Base-by-base conservation (phyloP, 257 asterid genomes). In the Plantago elongata region DNA sequence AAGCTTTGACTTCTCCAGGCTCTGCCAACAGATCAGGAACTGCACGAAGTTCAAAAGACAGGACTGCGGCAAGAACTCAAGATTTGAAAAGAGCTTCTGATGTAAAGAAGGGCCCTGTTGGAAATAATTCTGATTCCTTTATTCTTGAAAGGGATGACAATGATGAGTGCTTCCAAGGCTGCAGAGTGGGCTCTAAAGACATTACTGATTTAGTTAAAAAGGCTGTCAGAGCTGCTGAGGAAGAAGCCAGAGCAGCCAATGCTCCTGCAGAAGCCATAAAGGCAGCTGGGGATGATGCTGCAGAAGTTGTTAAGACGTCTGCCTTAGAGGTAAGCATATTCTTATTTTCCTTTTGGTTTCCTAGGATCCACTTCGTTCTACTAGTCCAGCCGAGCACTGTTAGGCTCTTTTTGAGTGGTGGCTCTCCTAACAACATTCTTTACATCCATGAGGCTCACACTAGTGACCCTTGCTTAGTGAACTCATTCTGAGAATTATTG, bases 241-340 rank as follows among this genome's bases (percentile, higher is more conserved):
- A 95, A 56, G 99, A 93, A 84, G 99, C 99, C 54, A 81, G 87
- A 81, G 75, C 85, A 44, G 97, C 92, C 69, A 78, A 83, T 77
- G 99, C 99, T 84, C 95, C 95, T 66, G 77, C 77, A 18, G 81
- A 74, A 68, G 99, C 99, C 60, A 71, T 93, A 63, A 80, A 69
- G 82, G 87, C 96, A 49, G 99, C 95, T 55, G 97, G 96, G 55
- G 99, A 93, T 76, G 97, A 81, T 82, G 99, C 97, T 65, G 97
- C 99, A 6, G 99, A 93, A 77, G 83, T 87, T 40, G 99, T 93
- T 46, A 93, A 93, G 77, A 83, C 76, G 79, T 95, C 95, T 69
- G 99, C 97, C 63, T 77, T 74, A 45, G 99, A 93, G 92, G 99
- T 93, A 62, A 48, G 81, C 65, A 42, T 74, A 38, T 51, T 45